Evolutionary conservation across 1,139 yeast species (phyloP), one percentile per base, ranked within the genome.

Genomic region (Candida labiduridarum): DNA sequence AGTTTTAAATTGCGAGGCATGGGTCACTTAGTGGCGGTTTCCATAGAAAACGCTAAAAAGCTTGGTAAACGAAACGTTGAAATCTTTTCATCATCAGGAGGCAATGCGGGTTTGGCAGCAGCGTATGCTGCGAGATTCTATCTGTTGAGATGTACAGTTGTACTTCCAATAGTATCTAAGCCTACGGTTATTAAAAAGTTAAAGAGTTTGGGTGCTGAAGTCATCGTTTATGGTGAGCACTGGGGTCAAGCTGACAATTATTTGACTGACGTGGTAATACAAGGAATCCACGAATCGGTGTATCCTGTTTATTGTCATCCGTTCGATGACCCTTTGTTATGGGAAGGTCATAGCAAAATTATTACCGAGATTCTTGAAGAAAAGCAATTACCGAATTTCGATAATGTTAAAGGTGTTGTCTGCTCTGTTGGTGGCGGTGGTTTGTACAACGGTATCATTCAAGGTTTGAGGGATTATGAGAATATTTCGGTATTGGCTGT

Each of bases 61-160:
- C 48, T 48, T n/a, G 59, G 56, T 8, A 60, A 60, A 6, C 48
- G 56, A 4, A 51, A 52, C 14, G 61, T 71, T 11, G 66, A 64
- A 16, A 70, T 73, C 5, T 73, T 67, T 52, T 73, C 76, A n/a
- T 70, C 77, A 3, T 68, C 75, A 44, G 79, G 79, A 7, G 79
- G 79, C 5, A 74, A 74, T 55, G 79, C 79, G n/a, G 79, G 79
- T 0, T 60, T 74, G 43, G 78, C 79, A 11, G 79, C 78, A 10
- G 79, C 78, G 2, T 74, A 69, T 50, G 66, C 70, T 49, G 65
- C 73, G 2, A 53, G 58, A 27, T 59, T 56, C 50, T 70, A 62
- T 52, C 49, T 56, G 2, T 59, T 72, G 3, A 53, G 57, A 38
- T 73, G 79, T 51, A 72, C 76, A 2, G 79, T 74, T n/a, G 76